Base-by-base conservation (phyloP, 2,329 filamentous ascomycete species). In the Graphiopsis chlorocephala region DNA sequence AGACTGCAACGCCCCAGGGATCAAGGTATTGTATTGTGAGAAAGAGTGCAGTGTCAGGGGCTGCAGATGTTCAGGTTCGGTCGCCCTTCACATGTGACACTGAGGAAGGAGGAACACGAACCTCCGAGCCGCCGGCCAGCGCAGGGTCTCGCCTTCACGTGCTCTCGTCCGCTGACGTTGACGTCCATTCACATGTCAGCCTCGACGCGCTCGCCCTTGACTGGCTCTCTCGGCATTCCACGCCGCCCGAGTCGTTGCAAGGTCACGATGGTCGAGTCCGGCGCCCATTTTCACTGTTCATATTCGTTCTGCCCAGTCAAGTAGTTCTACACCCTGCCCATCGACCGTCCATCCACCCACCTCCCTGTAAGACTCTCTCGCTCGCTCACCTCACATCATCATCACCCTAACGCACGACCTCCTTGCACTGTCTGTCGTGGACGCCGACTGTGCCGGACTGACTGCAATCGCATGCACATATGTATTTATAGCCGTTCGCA, bases 221-320 rank as follows among this genome's bases (percentile, higher is more conserved):
- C 45, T 61, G 58, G 58, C 29, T 45, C 29, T 10, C n/a, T 62
- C 60, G 60, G 60, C 60, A 53, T 53, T 62, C 31, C 48, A 38
- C 47, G 26, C 26, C 23, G 17, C 38, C 31, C 60, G 38, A 28
- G 26, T 28, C 28, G 28, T n/a, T 20, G 38, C n/a, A 45, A 31
- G 60, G 60, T 62, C 60, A 62, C 60, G 60, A 61, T 61, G 59
- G 59, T 50, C 45, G 47, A 61, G 59, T 53, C 47, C 20, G 17
- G 47, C 45, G 59, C 59, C n/a, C 50, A 14, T 53, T 20, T 61
- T 48, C 45, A 38, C 48, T 28, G 47, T 17, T n/a, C 33, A 38
- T 26, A 14, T 52, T 38, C 25, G 31, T 35, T 55, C 31, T 53
- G 17, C 47, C 10, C 31, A 31, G 15, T 56, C 1, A 20, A 29